Percentiles rank a stretch among this genome's conserved stretches.
phyloP scores from a whole-genome alignment of 768 basidiomycete genomes.

The Gymnopilus dilepis region DNA sequence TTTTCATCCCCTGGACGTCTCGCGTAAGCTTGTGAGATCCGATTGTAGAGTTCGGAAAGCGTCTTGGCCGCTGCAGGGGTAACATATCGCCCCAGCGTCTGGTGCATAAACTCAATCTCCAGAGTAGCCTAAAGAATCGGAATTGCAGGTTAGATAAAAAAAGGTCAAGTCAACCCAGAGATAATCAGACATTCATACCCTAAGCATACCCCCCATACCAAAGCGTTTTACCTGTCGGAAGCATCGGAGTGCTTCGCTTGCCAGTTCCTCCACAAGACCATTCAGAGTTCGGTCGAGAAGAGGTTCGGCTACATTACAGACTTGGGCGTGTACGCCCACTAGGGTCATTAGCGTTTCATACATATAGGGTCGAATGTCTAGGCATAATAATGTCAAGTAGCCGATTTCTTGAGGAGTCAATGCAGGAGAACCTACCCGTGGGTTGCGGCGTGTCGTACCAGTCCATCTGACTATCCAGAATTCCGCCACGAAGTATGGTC shows the following conservation, averaged over 20 bases:
- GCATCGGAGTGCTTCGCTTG: conserved; percentile 80
- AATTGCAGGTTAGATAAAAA: conserved; percentile 12
- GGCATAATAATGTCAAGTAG: conserved; percentile 16
- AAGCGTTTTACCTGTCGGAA: conserved; percentile 91
- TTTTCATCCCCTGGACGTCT: conserved; percentile 86
- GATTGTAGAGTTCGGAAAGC: conserved; percentile 91
- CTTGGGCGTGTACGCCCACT: conserved; percentile 91
- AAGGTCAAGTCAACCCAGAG: conserved; percentile 2
- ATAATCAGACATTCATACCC: conserved; percentile 55
- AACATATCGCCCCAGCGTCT: conserved; percentile 90
- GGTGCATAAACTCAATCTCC: conserved; percentile 99
- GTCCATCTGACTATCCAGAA: conserved; percentile 82
- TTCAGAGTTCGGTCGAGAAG: conserved; percentile 85
- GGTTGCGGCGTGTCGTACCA: conserved; percentile 96
- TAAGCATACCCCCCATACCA: conserved; percentile 98
- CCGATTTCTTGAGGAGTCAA: conserved; percentile 6
- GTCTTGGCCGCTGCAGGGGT: conserved; percentile 80
- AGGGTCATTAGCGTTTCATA: conserved; percentile 87
- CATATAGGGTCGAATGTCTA: conserved; percentile 94
- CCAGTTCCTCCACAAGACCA: conserved; percentile 81
- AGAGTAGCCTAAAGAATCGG: conserved; percentile 78
- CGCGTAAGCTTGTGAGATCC: conserved; percentile 91
- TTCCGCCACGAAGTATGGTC: conserved; percentile 74
- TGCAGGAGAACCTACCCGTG: conserved; percentile 60
- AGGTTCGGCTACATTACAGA: conserved; percentile 78